Percentiles rank a stretch among this genome's conserved stretches.
Evolutionary conservation across 2,329 filamentous ascomycete genomes (phyloP).

Genomic region (Botryotinia narcissicola): DNA sequence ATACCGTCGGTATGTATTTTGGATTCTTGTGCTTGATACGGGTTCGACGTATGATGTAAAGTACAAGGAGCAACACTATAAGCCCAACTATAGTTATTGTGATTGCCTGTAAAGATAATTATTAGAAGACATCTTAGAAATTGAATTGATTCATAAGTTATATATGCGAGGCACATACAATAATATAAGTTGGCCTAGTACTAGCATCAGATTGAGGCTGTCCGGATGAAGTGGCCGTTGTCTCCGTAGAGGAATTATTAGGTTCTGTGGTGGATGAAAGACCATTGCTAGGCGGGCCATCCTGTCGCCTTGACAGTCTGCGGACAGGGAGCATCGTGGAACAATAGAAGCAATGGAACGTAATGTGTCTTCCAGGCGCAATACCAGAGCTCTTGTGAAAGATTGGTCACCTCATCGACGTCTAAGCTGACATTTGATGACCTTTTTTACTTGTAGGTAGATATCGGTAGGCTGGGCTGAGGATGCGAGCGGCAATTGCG

Average conservation of each 20-base stretch:
- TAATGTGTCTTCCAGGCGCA: slow-evolving; percentile 1
- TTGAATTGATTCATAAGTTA: background rate
- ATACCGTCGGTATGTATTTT: slow-evolving; percentile 50
- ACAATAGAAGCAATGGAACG: slow-evolving; percentile 6
- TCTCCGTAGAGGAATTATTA: background rate
- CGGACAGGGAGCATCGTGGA: slow-evolving; percentile 15
- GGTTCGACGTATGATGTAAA: slow-evolving; percentile 40
- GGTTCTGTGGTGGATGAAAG: slow-evolving; percentile 7
- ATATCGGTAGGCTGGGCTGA: slow-evolving; percentile 2
- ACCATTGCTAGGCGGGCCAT: slow-evolving; percentile 10
- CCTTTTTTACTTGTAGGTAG: background rate
- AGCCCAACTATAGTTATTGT: slow-evolving; percentile 24
- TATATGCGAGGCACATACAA: slow-evolving; percentile 14
- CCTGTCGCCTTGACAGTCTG: slow-evolving; percentile 16
- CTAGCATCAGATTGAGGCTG: background rate
- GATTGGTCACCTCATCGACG: slow-evolving; percentile 19
- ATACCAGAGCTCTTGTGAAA: slow-evolving; percentile 11
- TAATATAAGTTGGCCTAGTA: slow-evolving; percentile 13
- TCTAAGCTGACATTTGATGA: slow-evolving; percentile 12
- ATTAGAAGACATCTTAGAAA: background rate
- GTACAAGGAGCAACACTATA: slow-evolving; percentile 27
- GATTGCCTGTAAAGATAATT: slow-evolving; percentile 20
- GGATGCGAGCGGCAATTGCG: slow-evolving; percentile 14
- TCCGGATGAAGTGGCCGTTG: background rate
- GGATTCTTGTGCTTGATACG: slow-evolving; percentile 47